Evolutionary conservation across 768 basidiomycete species (phyloP), one percentile per base, ranked within the genome.

Genomic region (Cubamyces lactineus): DNA sequence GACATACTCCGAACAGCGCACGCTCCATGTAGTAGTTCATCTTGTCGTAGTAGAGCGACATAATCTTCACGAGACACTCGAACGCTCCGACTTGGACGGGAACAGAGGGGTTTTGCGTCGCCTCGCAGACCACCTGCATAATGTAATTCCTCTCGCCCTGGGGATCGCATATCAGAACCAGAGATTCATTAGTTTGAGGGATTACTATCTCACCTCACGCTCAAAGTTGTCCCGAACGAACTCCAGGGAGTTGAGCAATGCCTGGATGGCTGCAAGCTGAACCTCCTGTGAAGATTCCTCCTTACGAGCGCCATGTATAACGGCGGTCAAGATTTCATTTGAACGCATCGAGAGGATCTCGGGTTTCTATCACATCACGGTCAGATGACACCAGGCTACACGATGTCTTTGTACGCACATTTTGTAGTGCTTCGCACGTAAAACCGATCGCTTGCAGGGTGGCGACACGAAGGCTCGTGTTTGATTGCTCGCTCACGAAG

Each of bases 1-100:
- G 17, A 84, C 89, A 58, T 77, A 97, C 96, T 45, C 97, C 97
- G 70, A 98, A 99, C 34, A 99, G 77, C 0, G 97, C 97, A 72
- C 96, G 91, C 74, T 99, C 97, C 97, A 99, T 99, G 81, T 99
- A 99, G 73, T 96, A 88, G 39, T 85, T 86, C 97, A 99, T 99
- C 80, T 96, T 98, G 70, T 96, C 96, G 75, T 99, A 99, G 79
- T 98, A 99, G 58, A 97, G 79, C 59, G 89, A 88, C 97, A 99
- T 98, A 72, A 98, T 97, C 70, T 88, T 85, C 30, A 98, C 96
- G 15, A 99, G 80, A 76, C 92, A 94, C 73, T 97, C 95, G 70
- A 97, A 99, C 5, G 97, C 90, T 30, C 88, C 93, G n/a, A 97
- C 91, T 79, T 98, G 96, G 39, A 98, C 95, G 39, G 82, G 75